Conservation (phyloP, 2,329 filamentous ascomycete species). For the Diaporthe citriasiana region DNA sequence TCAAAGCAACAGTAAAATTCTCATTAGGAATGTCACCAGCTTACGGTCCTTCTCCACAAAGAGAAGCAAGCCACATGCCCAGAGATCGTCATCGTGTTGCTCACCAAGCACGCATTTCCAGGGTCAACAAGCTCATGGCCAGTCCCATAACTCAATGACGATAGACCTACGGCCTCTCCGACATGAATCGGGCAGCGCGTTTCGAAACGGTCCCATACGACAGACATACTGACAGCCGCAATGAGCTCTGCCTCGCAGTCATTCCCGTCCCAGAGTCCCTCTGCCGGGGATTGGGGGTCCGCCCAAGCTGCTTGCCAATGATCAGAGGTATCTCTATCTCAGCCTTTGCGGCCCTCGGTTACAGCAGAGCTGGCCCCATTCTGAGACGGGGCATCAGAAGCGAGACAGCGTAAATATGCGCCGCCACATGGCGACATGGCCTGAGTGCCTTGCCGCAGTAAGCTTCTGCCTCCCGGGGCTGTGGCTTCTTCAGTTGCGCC, state of each 20-base stretch:
- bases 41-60: background rate
- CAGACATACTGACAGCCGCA: background rate
- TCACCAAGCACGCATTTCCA: background rate
- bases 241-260: background rate
- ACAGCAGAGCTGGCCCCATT: conserved; percentile 9
- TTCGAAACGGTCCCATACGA: background rate
- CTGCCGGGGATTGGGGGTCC: conserved; percentile 21
- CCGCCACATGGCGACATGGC: conserved; percentile 30
- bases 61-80: background rate
- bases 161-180: background rate
- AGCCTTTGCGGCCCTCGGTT: background rate
- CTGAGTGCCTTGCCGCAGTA: conserved; percentile 25
- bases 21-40: background rate
- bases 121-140: background rate
- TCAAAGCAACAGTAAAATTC: background rate
- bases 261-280: background rate
- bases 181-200: background rate
- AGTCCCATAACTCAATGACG: background rate
- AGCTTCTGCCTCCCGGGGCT: conserved; percentile 22
- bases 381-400: conserved; percentile 22
- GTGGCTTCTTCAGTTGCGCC: conserved; percentile 11
- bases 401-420: conserved; percentile 20
- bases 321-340: background rate
- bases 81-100: background rate
- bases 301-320: background rate